Percentiles rank a stretch among this genome's conserved stretches.
These are phyloP conservation scores for Ogataea pini DNA, from an alignment of 805 yeast species.

Conservation along the genomic window DNA sequence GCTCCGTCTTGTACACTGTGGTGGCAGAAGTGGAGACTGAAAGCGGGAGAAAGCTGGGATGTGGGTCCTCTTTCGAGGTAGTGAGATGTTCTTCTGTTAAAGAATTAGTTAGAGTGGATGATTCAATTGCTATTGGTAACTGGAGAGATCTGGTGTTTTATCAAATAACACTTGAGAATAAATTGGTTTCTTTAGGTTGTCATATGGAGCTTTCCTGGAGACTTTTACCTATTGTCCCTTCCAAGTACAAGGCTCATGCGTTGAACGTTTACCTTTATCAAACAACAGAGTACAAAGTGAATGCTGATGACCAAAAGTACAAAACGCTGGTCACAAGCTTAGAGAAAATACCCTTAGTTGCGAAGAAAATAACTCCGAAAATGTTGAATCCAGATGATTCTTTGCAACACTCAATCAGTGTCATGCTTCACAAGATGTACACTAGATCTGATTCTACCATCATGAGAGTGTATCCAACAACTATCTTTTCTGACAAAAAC, in stretches of 20 bases:
- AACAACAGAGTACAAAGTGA: slow-evolving; percentile 19
- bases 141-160: slow-evolving; percentile 36
- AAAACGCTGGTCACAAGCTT: slow-evolving; percentile 11
- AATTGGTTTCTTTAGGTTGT: slow-evolving; percentile 22
- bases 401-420: slow-evolving; percentile 7
- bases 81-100: slow-evolving; percentile 19
- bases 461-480: slow-evolving; percentile 25
- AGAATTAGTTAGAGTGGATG: slow-evolving; percentile 9
- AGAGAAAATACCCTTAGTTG: slow-evolving; percentile 22
- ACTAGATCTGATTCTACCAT: slow-evolving; percentile 1
- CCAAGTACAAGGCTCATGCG: slow-evolving; percentile 23
- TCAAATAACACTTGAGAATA: slow-evolving; percentile 23
- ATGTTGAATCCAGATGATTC: slow-evolving; percentile 8
- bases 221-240: slow-evolving; percentile 26
- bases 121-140: slow-evolving; percentile 30
- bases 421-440: slow-evolving; percentile 13
- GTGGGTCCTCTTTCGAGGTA: slow-evolving; percentile 15
- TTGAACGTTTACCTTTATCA: slow-evolving; percentile 29
- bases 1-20: slow-evolving; percentile 23
- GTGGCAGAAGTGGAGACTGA: slow-evolving; percentile 13
- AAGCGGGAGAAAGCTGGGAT: slow-evolving; percentile 5
- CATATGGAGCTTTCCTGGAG: slow-evolving; percentile 19
- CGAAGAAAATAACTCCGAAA: slow-evolving; percentile 1
- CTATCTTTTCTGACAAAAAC: slow-evolving; percentile 12
- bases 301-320: slow-evolving; percentile 1